Evolutionary conservation across 208 protist genomes (phyloP).

Genomic region (Angomonas deanei): DNA sequence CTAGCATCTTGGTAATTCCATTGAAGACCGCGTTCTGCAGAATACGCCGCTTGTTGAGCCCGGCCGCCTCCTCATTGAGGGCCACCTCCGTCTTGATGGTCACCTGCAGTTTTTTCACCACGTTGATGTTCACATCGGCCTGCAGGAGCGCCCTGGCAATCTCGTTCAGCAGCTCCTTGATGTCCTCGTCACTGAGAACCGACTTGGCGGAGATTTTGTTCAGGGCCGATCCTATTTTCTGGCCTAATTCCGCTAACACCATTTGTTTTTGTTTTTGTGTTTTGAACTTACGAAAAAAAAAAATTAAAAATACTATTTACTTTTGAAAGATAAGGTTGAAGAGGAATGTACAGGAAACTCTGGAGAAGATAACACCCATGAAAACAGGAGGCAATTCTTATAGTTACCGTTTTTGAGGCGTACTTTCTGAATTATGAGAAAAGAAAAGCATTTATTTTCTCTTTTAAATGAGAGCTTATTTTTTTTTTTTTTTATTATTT

Average conservation of each 20-base stretch:
- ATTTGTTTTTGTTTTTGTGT: constrained; percentile 35
- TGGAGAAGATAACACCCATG: not conserved
- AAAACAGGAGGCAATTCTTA: no score
- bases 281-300: constrained; percentile 17
- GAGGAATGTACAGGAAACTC: constrained; percentile 8
- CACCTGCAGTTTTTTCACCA: constrained; percentile 92
- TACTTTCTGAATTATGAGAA: not conserved
- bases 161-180: constrained; percentile 95
- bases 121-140: constrained; percentile 96
- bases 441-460: not conserved
- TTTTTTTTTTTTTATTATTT: constrained; percentile 15
- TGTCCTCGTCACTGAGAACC: constrained; percentile 92
- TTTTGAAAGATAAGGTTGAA: not conserved
- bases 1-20: constrained; percentile 94
- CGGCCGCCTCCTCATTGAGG: constrained; percentile 90
- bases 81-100: constrained; percentile 91
- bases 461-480: not conserved
- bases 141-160: constrained; percentile 93
- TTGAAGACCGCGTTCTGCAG: constrained; percentile 96
- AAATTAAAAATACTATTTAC: not conserved
- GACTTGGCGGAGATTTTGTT: constrained; percentile 86
- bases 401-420: no score
- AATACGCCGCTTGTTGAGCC: constrained; percentile 95
- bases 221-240: constrained; percentile 92
- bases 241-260: constrained; percentile 92